Evolutionary conservation across 371 early-diverging fungal species (phyloP).

Genomic region (Rhizopus delemar): DNA sequence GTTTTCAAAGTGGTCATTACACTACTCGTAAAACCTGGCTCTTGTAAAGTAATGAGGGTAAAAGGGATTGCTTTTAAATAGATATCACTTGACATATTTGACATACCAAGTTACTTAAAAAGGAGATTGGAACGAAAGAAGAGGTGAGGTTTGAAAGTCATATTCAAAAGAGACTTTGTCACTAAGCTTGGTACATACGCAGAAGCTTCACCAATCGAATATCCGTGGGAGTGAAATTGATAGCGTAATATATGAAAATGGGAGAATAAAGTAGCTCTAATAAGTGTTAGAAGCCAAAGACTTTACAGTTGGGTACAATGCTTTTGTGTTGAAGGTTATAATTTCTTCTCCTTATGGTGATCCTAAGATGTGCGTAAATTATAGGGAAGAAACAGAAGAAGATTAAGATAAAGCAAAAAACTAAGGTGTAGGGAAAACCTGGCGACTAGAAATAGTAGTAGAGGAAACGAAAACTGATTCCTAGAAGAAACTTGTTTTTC

Average conservation of each 20-base stretch:
- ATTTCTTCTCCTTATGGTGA: background rate
- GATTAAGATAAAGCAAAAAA: slow-evolving; percentile 1
- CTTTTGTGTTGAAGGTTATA: background rate
- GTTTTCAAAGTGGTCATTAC: slow-evolving; percentile 1
- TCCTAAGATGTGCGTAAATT: background rate
- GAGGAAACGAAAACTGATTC: no score
- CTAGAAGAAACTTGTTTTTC: no score
- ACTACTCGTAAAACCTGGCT: slow-evolving; percentile 3
- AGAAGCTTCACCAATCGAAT: background rate
- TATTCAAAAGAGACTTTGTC: background rate
- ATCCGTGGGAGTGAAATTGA: background rate
- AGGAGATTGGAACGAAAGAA: background rate
- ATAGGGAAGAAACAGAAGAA: background rate
- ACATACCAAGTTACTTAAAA: background rate
- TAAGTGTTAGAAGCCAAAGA: no score
- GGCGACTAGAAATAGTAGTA: background rate
- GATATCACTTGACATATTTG: slow-evolving; percentile 2
- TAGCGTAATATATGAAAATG: no score
- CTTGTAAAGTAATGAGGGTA: slow-evolving; percentile 4
- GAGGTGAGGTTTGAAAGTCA: background rate
- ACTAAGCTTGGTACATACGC: background rate
- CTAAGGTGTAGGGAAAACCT: background rate
- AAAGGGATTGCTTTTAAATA: slow-evolving; percentile 3
- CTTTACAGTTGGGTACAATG: background rate
- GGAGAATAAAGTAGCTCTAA: no score